These are phyloP conservation scores for Delonix regia DNA, from an alignment of 306 rosid genomes.

Conservation along the genomic window DNA sequence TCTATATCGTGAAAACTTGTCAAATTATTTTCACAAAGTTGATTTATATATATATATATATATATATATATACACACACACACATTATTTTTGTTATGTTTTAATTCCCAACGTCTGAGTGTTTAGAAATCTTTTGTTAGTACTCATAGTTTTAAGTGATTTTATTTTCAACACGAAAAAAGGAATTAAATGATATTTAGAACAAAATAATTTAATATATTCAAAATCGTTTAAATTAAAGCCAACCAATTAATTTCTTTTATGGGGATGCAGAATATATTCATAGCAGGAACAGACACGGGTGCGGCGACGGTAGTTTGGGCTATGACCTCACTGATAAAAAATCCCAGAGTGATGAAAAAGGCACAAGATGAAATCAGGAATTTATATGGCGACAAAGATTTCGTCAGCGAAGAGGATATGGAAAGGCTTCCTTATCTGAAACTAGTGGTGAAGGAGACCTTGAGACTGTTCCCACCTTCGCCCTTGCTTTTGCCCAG, in stretches of 20 bases:
- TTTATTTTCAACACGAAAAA: too few species aligned
- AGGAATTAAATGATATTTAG: too few species aligned
- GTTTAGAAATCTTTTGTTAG: too few species aligned
- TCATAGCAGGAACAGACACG: constrained; percentile 47
- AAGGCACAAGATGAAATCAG: constrained; percentile 38
- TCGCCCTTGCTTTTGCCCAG: constrained; percentile 41
- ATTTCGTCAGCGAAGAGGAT: constrained; percentile 42
- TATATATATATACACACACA: too few species aligned
- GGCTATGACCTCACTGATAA: constrained; percentile 45
- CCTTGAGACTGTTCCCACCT: constrained; percentile 45
- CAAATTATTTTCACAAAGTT: too few species aligned
- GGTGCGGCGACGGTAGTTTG: constrained; percentile 31
- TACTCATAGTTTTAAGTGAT: too few species aligned
- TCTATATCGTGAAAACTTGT: too few species aligned
- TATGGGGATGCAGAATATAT: constrained; percentile 39
- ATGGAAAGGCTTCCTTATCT: constrained; percentile 44
- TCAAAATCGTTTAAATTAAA: too few species aligned
- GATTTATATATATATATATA: too few species aligned
- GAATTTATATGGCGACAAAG: constrained; percentile 24
- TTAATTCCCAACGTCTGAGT: too few species aligned
- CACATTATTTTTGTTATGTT: too few species aligned
- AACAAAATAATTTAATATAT: too few species aligned
- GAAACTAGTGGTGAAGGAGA: constrained; percentile 45
- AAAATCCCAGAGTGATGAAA: constrained; percentile 20
- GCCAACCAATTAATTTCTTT: not conserved